Evolutionary conservation across 768 basidiomycete species (phyloP), one percentile per base, ranked within the genome.

Genomic region (Boletus vinaceobasis): DNA sequence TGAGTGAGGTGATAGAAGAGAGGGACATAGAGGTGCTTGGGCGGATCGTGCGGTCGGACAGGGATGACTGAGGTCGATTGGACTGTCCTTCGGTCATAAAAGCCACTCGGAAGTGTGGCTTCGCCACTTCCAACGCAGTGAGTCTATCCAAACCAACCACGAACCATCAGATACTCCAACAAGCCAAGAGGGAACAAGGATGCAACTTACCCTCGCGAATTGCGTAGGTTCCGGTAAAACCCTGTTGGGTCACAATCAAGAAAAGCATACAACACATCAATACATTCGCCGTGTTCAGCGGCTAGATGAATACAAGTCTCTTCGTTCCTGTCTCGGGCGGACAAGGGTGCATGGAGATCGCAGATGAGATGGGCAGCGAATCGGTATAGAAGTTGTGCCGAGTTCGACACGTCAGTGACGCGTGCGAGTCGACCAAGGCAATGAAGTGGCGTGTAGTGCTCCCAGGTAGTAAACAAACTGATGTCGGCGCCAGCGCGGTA

Each of bases 291-390:
- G 59, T 82, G 81, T 62, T 89, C 87, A 13, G 89, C 89, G 44
- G 88, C 88, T 56, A 89, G 74, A 73, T 91, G 89, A 46, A 91
- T 76, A 74, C 87, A 89, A 4, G 89, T 90, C 64, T 91, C 88
- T 59, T 83, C 82, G 50, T 85, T 70, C 58, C 73, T 79, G 68
- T 90, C 87, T 43, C 76, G 72, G 19, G 88, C 86, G 29, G 81
- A 76, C 39, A 91, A 66, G 0, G 89, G 88, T 7, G 86, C 84
- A 31, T 80, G 82, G 31, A 90, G 81, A 64, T 88, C 84, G 52
- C 76, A 75, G 36, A 90, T 77, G 53, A 90, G 79, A 68, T 90
- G 88, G 59, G 80, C 68, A 66, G 81, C 73, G 67, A 89, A 86
- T 59, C 77, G 73, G 59, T 81, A 81, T 64, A 87, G 61, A 33